Evolutionary conservation across 345 rosid species (phyloP), one percentile per base, ranked within the genome.

Genomic region (Eucalyptus guilfoylei): DNA sequence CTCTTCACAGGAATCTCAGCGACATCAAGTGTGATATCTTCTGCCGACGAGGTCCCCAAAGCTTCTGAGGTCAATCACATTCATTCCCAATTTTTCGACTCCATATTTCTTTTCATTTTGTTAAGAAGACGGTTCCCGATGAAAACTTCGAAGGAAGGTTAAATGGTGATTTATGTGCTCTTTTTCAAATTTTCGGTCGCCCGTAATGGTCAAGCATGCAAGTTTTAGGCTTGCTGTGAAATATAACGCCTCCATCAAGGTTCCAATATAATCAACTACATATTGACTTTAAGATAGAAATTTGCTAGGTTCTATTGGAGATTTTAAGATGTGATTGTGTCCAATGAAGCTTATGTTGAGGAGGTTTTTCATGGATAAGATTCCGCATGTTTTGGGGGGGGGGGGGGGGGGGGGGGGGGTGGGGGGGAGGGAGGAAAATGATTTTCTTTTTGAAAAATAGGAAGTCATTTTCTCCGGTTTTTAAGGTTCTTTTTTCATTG

Each of bases 11-110:
- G 49, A 98, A 97, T 92, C 98, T 98, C 30, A 99, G 99, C 24
- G 98, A 97, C 90, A 93, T 98, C 90, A 98, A 98, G 94, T 97
- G 99, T 91, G 99, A 98, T 93, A 93, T 98, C 93, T 93, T 94
- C 89, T 95, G 99, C 86, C 86, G 98, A 97, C 91, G 98, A 97
- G 91, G 99, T 96, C 60, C 93, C 97, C 86, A 98, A 97, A 92
- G 92, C 96, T 69, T 93, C 98, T 44, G 98, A 97, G 99, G 99
- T 95, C 76, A 76, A 91, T 85, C 28, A 44, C 50, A 21, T 49
- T 37, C 44, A 45, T 60, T 85, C 55, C 49, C 55, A 2, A 44
- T 37, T 54, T 64, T 32, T 67, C 6, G 40, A 30, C 42, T 8
- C 23, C 49, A 76, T n/a, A 7, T 32, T 52, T 49, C 44, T 17